Base-by-base conservation (phyloP, 176 grass and related monocot genomes). In the Musa acuminata region DNA sequence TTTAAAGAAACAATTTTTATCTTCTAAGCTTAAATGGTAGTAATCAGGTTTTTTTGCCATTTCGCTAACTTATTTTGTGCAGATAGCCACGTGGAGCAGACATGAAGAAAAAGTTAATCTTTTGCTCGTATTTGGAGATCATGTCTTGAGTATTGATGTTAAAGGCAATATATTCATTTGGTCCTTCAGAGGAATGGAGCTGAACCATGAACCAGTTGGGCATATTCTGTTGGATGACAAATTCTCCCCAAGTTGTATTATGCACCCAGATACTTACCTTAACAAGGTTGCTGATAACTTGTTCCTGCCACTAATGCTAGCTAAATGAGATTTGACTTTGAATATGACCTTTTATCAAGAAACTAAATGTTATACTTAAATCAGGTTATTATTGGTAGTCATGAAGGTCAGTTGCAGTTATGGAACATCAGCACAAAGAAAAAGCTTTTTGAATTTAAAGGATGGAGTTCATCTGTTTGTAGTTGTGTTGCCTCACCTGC, bases 231-330 rank as follows among this genome's bases (percentile, higher is more conserved):
- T 94, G 64, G 88, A 89, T 78, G 78, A 85, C 51, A 91, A 86
- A 14, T 94, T 93, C 68, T 82, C 84, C 21, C 95, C 95, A 65
- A 91, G 85, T 58, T 94, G 95, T 77, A 80, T 94, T 64, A 85
- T 89, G 80, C 95, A 98, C 85, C 95, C 95, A 11, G 95, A 98
- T 89, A 93, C 95, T 85, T 98, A 98, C 54, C 84, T 98, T 62
- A 98, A 98, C 78, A 98, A 98, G 90, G 95, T 90, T 73, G 60
- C 68, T 82, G 53, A 53, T 55, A 72, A 53, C 58, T 53, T 69
- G 52, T 79, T 26, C 71, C 49, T 73, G 13, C 1, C 53, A 8
- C 8, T 74, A 55, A 29, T 19, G 16, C 67, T 70, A 20, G 16
- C 51, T 50, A 35, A 70, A 74, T 11, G 53, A 55, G 13, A 14